Conservation (phyloP, 148 eudicot genomes). For the Rhododendron henanense region DNA sequence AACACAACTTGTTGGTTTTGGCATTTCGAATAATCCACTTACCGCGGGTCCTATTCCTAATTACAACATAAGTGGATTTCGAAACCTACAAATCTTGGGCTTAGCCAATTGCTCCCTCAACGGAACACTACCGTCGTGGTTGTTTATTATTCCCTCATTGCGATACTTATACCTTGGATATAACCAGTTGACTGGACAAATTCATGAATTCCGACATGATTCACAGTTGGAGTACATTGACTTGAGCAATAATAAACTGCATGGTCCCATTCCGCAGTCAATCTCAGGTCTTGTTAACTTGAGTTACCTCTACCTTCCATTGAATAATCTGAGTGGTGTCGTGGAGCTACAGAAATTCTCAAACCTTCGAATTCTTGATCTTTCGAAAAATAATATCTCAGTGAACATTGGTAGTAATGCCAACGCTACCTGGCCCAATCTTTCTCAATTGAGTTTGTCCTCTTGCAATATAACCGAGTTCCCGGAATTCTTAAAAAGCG, state of each 20-base stretch:
- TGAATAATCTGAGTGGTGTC: not conserved
- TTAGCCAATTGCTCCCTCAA: not conserved
- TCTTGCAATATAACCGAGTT: too few relatives aligned
- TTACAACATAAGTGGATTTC: too few relatives aligned
- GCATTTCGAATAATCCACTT: too few relatives aligned
- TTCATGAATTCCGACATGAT: not conserved
- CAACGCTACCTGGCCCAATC: too few relatives aligned
- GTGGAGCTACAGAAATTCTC: not conserved
- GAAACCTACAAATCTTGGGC: too few relatives aligned
- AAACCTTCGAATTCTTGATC: not conserved
- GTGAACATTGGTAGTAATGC: too few relatives aligned
- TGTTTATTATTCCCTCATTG: not conserved
- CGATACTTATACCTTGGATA: fast-evolving
- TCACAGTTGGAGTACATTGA: too few relatives aligned
- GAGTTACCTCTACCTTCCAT: not conserved
- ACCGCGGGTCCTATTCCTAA: too few relatives aligned
- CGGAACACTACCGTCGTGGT: not conserved
- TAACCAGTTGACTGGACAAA: not conserved
- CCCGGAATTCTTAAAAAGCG: too few relatives aligned
- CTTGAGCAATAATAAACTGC: not conserved
- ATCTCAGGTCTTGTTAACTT: conserved; percentile 1
- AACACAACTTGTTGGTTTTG: too few relatives aligned
- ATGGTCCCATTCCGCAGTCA: conserved; percentile 10
- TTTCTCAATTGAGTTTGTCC: too few relatives aligned
- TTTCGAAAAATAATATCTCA: not conserved